Percentiles rank a stretch among this genome's conserved stretches.
Conservation (phyloP, 495 filamentous ascomycete genomes). For the Neurospora hispaniola region DNA sequence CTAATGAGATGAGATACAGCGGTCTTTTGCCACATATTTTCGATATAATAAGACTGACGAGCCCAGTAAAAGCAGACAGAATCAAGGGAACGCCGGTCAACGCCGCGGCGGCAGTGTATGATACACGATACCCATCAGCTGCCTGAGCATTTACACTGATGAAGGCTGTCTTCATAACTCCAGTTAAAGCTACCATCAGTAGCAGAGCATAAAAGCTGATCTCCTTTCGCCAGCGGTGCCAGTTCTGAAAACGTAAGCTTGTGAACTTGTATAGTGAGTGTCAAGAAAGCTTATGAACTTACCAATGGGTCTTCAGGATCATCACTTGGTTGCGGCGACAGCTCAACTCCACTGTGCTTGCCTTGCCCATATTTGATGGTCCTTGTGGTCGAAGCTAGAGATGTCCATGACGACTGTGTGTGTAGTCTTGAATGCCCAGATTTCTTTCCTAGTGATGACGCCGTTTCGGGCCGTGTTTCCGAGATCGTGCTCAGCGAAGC, state of each 20-base stretch:
- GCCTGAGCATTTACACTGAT: constrained; percentile 35
- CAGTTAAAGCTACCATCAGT: constrained; percentile 29
- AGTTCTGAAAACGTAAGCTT: constrained; percentile 27
- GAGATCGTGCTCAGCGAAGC: constrained; percentile 18
- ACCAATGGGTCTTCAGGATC: constrained; percentile 39
- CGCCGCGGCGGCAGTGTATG: constrained; percentile 34
- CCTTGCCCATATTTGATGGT: constrained; percentile 37
- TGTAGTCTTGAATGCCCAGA: constrained; percentile 21
- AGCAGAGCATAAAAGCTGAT: constrained; percentile 32
- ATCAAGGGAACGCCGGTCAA: constrained; percentile 41
- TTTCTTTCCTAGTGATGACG: constrained; percentile 6
- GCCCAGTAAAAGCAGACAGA: constrained; percentile 32
- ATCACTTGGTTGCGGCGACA: constrained; percentile 40
- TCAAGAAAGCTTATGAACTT: constrained; percentile 3
- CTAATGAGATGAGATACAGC: constrained; percentile 31
- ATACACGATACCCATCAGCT: constrained; percentile 26
- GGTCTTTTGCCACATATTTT: constrained; percentile 38
- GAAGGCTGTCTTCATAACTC: constrained; percentile 40
- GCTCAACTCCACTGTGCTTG: constrained; percentile 30
- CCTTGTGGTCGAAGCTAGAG: constrained; percentile 22
- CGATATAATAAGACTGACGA: constrained; percentile 27
- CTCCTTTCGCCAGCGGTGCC: constrained; percentile 40
- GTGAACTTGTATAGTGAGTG: not conserved
- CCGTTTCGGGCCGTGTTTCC: constrained; percentile 19
- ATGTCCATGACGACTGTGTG: constrained; percentile 25